Conservation (phyloP, 208 protist species). For the Trichomonas gallinae region DNA sequence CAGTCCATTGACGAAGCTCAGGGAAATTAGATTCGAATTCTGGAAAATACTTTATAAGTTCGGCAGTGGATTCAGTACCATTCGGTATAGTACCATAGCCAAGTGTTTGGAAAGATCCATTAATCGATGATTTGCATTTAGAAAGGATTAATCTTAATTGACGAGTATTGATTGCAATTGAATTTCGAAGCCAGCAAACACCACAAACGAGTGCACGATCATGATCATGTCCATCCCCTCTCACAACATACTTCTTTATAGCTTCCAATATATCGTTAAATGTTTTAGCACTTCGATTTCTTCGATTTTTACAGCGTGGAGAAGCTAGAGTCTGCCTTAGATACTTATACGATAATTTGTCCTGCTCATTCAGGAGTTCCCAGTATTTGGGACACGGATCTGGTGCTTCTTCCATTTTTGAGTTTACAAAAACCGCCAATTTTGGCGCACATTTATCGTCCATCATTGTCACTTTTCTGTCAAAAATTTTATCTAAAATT, state of each 20-base stretch:
- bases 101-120: not conserved
- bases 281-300: not conserved
- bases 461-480: no score
- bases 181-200: not conserved
- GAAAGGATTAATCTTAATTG: not conserved
- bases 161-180: slow-evolving; percentile 10
- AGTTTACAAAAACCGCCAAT: not conserved
- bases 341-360: not conserved
- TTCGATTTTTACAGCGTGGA: not conserved
- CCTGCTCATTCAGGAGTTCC: not conserved
- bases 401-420: not conserved
- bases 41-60: not conserved
- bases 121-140: slow-evolving; percentile 8
- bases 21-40: not conserved
- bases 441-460: not conserved
- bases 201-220: not conserved
- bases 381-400: not conserved
- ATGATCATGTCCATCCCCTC: not conserved
- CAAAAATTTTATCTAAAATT: no score
- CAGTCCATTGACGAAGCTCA: not conserved
- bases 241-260: not conserved
- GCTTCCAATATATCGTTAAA: not conserved
- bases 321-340: not conserved
- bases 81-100: not conserved
- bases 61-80: not conserved